Base-by-base conservation (phyloP, 1,139 yeast species). In the Candida neerlandica region DNA sequence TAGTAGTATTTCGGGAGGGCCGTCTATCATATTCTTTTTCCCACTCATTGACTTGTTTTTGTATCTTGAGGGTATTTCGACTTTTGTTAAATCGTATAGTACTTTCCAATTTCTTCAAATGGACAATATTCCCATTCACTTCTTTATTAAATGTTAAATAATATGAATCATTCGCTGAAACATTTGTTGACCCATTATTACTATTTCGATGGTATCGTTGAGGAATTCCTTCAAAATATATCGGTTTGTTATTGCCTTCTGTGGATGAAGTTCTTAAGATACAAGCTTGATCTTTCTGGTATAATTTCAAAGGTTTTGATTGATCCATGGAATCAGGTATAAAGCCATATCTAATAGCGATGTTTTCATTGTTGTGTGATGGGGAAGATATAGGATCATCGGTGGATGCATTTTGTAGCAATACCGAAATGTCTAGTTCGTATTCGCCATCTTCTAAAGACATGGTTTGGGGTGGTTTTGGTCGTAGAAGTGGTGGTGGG, bases 261-360 rank as follows among this genome's bases (percentile, higher is more conserved):
- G 59, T 53, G 7, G 68, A 55, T 21, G 60, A 65, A 0, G 75
- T 77, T 49, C 66, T 64, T 34, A 75, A 52, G 11, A 75, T 58
- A 40, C 73, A 64, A 46, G 68, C 69, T 47, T 66, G 68, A 43
- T 66, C 69, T 43, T 65, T 65, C 50, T 73, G 74, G 57, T 72
- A 75, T 44, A 75, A 57, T 19, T 60, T 65, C 42, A 75, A 57
- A 2, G 74, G 71, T 49, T 64, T 62, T 3, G 62, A 46, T 46
- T 66, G 73, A 55, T 75, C 78, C 75, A 75, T 67, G 35, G 76
- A 67, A 47, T 71, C 75, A 5, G 79, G 78, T n/a, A 73, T 64
- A 50, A 71, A 68, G 27, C 78, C 79, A 55, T 75, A 75, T 26
- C 79, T 62, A 32, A 76, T 59, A 9, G 77, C 79, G 39, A 75